Percentiles rank a stretch among this genome's conserved stretches.
phyloP scores from a whole-genome alignment of 2,329 filamentous ascomycete species.

The Penicillium hesseltinei region DNA sequence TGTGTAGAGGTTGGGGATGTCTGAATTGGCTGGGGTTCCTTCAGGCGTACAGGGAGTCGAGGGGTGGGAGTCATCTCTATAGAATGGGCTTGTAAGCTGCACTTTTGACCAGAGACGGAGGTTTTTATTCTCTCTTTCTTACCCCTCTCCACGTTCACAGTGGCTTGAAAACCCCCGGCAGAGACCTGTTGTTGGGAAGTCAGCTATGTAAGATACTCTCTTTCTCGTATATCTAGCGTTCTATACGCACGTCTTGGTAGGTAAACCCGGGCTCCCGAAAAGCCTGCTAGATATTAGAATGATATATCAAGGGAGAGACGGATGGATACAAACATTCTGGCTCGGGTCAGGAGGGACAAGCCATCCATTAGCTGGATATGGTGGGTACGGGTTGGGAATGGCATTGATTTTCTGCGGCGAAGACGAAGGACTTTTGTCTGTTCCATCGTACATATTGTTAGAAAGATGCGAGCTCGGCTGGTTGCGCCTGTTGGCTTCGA shows the following conservation, averaged over 20 bases:
- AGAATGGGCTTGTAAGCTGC: not conserved
- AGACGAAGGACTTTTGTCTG: not conserved
- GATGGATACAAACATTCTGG: constrained; percentile 7
- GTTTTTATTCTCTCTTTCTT: not conserved
- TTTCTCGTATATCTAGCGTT: not conserved
- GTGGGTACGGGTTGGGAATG: not conserved
- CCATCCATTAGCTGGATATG: constrained; percentile 1
- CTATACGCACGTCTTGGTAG: not conserved
- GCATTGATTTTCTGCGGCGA: not conserved
- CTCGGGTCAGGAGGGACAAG: constrained; percentile 2
- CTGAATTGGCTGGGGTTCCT: not conserved
- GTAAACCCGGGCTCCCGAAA: not conserved
- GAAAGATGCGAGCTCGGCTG: not conserved
- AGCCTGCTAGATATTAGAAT: not conserved
- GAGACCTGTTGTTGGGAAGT: not conserved
- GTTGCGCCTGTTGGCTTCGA: not conserved
- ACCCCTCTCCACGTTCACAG: not conserved
- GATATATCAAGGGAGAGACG: not conserved
- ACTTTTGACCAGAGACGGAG: not conserved
- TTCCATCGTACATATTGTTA: not conserved
- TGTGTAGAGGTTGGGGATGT: not conserved
- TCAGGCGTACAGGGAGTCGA: not conserved
- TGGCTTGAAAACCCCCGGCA: not conserved
- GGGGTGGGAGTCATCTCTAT: not conserved
- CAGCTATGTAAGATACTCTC: not conserved